These are phyloP conservation scores for Strobilomyces confusus DNA, from an alignment of 768 basidiomycete species.

Conservation along the genomic window DNA sequence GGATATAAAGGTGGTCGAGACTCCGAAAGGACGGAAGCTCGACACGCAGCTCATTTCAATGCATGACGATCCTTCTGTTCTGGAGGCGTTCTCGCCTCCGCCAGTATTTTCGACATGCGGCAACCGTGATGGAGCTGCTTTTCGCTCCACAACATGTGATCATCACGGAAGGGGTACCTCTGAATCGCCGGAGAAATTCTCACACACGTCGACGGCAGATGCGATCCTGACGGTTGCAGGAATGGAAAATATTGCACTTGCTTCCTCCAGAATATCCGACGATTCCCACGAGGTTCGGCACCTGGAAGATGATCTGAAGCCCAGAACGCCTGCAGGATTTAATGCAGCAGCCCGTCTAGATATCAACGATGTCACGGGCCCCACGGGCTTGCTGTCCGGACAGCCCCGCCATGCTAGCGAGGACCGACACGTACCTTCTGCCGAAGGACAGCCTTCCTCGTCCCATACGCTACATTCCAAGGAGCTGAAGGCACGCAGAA, in stretches of 20 bases:
- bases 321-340: slow-evolving; percentile 8
- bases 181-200: not conserved
- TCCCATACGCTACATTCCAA: not conserved
- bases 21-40: not conserved
- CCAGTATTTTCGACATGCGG: not conserved
- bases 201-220: not conserved
- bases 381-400: slow-evolving; percentile 2
- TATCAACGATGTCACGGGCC: slow-evolving; percentile 23
- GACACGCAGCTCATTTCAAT: not conserved
- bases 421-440: not conserved
- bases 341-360: not conserved
- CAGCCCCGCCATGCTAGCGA: not conserved
- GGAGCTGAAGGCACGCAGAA: slow-evolving; percentile 15
- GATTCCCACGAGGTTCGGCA: not conserved
- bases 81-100: not conserved
- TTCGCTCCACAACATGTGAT: slow-evolving; percentile 9
- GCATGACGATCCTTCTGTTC: not conserved
- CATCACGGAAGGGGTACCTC: slow-evolving; percentile 2
- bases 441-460: not conserved
- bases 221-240: not conserved
- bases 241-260: not conserved
- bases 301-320: not conserved
- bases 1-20: not conserved
- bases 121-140: not conserved
- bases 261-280: not conserved